Percentiles rank a stretch among this genome's conserved stretches.
phyloP scores from a whole-genome alignment of 2,329 filamentous ascomycete genomes.

The Didymella pinodella region DNA sequence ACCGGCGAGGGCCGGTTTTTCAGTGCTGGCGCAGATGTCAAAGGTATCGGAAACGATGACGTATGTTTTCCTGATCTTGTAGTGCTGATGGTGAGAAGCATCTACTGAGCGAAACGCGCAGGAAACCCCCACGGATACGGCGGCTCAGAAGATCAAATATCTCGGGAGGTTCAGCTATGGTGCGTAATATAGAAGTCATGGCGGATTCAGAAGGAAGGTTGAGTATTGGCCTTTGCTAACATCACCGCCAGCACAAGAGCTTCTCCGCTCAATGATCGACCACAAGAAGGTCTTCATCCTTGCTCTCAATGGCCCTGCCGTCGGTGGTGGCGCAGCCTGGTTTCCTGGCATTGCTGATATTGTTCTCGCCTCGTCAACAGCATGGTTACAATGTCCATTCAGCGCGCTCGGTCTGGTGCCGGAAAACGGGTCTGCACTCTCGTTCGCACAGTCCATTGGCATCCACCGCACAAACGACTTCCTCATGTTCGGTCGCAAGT shows the following conservation, averaged over 20 bases:
- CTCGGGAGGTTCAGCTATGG: conserved; percentile 41
- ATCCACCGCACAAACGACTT: conserved; percentile 62
- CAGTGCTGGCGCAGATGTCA: conserved; percentile 59
- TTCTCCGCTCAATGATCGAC: conserved; percentile 59
- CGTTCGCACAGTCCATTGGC: conserved; percentile 58
- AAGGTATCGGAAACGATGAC: conserved; percentile 34
- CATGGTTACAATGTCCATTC: conserved; percentile 61
- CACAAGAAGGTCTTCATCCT: conserved; percentile 61
- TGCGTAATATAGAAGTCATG: conserved; percentile 22
- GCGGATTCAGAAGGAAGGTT: background rate
- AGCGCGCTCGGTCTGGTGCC: conserved; percentile 59
- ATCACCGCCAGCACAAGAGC: conserved; percentile 33
- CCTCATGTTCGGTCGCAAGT: conserved; percentile 60
- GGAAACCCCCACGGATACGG: conserved; percentile 32
- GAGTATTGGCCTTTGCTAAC: background rate
- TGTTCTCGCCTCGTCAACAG: conserved; percentile 54
- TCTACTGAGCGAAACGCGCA: conserved; percentile 24
- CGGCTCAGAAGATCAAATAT: conserved; percentile 46
- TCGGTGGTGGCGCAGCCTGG: conserved; percentile 61
- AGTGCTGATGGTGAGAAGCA: conserved; percentile 11
- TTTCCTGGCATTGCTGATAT: conserved; percentile 60
- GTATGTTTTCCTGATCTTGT: conserved; percentile 21
- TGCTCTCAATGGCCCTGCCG: conserved; percentile 60
- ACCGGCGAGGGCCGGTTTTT: conserved; percentile 62
- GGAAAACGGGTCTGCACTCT: conserved; percentile 58